Conservation (phyloP, 2,329 filamentous ascomycete genomes). For the Rutstroemia sp. region DNA sequence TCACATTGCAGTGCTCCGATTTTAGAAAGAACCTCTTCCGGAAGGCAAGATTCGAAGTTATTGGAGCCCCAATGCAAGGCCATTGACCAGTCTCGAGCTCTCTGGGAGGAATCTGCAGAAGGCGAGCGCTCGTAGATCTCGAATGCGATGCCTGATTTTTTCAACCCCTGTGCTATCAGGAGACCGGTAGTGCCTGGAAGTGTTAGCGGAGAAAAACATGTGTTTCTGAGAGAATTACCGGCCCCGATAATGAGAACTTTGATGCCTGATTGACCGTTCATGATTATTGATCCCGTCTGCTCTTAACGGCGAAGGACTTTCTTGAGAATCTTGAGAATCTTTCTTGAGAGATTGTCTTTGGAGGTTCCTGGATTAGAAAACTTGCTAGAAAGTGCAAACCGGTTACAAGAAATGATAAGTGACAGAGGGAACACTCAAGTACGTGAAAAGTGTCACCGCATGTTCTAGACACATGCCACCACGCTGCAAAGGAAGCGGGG, state of each 20-base stretch:
- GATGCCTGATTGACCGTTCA: neutral
- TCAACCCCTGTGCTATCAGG: conserved; percentile 2
- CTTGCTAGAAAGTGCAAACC: too few relatives aligned
- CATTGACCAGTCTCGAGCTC: conserved; percentile 5
- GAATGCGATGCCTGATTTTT: neutral
- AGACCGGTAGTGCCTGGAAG: conserved; percentile 1
- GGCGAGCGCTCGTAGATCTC: conserved; percentile 1
- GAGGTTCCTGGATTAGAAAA: too few relatives aligned
- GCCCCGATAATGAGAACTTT: conserved; percentile 3
- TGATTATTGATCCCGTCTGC: neutral
- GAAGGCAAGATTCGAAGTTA: neutral
- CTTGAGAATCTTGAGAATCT: too few relatives aligned
- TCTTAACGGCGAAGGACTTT: neutral
- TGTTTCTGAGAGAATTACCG: neutral
- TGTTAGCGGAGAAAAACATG: neutral
- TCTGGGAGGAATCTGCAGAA: neutral
- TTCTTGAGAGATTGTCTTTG: too few relatives aligned
- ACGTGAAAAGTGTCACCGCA: too few relatives aligned
- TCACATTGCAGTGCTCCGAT: neutral
- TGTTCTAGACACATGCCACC: too few relatives aligned
- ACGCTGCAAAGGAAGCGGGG: too few relatives aligned
- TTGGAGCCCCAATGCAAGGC: conserved; percentile 1
- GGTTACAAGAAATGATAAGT: too few relatives aligned
- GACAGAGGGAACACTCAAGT: too few relatives aligned
- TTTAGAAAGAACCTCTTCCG: neutral